Conservation (phyloP, 2,329 filamentous ascomycete species). For the Colletotrichum sp. region DNA sequence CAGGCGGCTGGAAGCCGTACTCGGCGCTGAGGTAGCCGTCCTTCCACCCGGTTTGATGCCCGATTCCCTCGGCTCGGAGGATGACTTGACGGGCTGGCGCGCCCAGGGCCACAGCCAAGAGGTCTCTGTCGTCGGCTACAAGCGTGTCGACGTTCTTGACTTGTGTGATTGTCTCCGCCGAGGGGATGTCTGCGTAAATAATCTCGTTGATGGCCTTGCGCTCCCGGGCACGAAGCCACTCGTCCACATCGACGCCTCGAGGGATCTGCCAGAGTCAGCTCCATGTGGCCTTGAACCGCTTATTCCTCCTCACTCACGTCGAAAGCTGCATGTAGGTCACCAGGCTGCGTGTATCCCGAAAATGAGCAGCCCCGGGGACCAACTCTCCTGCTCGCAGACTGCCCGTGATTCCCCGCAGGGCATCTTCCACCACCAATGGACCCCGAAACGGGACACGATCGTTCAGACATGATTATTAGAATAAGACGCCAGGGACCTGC, state of each 20-base stretch:
- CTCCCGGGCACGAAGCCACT: slow-evolving; percentile 53
- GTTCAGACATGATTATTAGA: slow-evolving; percentile 31
- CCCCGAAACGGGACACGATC: slow-evolving; percentile 36
- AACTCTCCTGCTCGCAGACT: slow-evolving; percentile 12
- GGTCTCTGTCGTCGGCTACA: slow-evolving; percentile 50
- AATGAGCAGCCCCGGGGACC: slow-evolving; percentile 38
- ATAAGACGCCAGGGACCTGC: slow-evolving; percentile 6
- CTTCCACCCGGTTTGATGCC: slow-evolving; percentile 54
- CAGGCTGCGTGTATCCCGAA: slow-evolving; percentile 31
- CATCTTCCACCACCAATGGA: slow-evolving; percentile 29
- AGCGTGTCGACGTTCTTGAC: slow-evolving; percentile 54
- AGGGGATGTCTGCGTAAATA: slow-evolving; percentile 49
- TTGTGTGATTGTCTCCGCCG: slow-evolving; percentile 39
- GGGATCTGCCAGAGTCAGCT: slow-evolving; percentile 43
- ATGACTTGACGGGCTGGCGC: slow-evolving; percentile 61
- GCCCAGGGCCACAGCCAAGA: slow-evolving; percentile 57
- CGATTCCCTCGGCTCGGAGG: slow-evolving; percentile 57
- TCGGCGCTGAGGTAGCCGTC: slow-evolving; percentile 58
- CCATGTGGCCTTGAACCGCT: neutral
- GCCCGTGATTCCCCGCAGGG: slow-evolving; percentile 18
- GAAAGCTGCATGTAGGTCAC: slow-evolving; percentile 37
- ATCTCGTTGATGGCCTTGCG: slow-evolving; percentile 53
- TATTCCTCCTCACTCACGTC: slow-evolving; percentile 30
- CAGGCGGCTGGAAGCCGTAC: slow-evolving; percentile 56
- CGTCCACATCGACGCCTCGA: slow-evolving; percentile 46